Base-by-base conservation (phyloP, 2,329 filamentous ascomycete species). In the Penicillium oxalicum region DNA sequence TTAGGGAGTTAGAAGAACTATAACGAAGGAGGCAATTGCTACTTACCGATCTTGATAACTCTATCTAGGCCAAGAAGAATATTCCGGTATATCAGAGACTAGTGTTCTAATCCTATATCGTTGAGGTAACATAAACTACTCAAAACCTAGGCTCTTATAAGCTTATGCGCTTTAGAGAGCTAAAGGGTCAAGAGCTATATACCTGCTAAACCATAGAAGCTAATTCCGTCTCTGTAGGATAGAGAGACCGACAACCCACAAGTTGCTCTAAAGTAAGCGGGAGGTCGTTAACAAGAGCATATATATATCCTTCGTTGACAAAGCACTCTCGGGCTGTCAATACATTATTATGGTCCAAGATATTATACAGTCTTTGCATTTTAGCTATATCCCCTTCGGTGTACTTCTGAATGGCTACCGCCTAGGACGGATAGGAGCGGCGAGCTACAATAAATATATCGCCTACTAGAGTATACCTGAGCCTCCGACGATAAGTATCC, bases 1-100 rank as follows among this genome's bases (percentile, higher is more conserved):
- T 39, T 46, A 28, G 18, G 41, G 25, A 56, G 52, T 40, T n/a
- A 40, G 38, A 29, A 29, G 26, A n/a, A n/a, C 9, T 25, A 29
- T 29, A 11, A 40, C 11, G 26, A 40, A 40, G 38, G 11, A 40
- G 38, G 26, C 4, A 40, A 40, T 40, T 29, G 6, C 12, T 11
- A 42, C 44, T 28, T 47, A 65, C 61, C 45, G 47, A 67, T 63
- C 41, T 65, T 60, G 25, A 66, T 53, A 7, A 52, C 40, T 13
- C 61, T 50, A 45, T 61, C 54, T 28, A 51, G 50, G 35, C 53
- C 51, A 33, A 66, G 45, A 36, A 66, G 54, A 37, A 67, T 58
- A 51, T 58, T 62, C 27, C 53, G 59, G 48, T 48, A 64, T 38
- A 24, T 58, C 40, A 66, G 49, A 37, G 50, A 60, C 48, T 53